Conservation (phyloP, 2,329 filamentous ascomycete genomes). For the Botrytis squamosa region DNA sequence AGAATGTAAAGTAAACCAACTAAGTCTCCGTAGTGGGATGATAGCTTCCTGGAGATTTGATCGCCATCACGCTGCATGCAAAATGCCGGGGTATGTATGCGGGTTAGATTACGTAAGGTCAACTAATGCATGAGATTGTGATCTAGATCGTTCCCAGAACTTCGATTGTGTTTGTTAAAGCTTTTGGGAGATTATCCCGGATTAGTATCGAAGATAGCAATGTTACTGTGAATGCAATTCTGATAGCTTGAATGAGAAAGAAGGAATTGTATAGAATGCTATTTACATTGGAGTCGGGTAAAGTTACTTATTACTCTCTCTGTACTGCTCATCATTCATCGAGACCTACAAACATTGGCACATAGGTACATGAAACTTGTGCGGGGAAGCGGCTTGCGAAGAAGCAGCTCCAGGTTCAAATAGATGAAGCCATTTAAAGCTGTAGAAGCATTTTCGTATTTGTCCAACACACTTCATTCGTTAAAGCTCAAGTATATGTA, state of each 20-base stretch:
- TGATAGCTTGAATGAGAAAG: neutral
- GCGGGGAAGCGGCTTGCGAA: neutral
- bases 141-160: conserved; percentile 5
- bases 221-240: neutral
- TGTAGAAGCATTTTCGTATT: neutral
- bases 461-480: neutral
- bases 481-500: neutral
- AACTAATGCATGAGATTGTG: neutral
- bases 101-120: neutral
- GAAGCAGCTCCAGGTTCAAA: neutral
- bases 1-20: neutral
- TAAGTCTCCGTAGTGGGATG: neutral
- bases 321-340: neutral
- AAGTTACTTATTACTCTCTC: neutral
- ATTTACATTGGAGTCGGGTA: neutral
- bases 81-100: neutral
- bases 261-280: neutral
- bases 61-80: neutral
- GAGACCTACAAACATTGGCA: neutral
- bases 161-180: neutral
- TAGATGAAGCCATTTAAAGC: neutral
- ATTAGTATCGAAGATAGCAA: neutral
- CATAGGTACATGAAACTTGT: neutral
- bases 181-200: neutral
- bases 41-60: neutral